These are phyloP conservation scores for Parasarocladium wereldwijsianum DNA, from an alignment of 2,329 filamentous ascomycete genomes.

Conservation along the genomic window DNA sequence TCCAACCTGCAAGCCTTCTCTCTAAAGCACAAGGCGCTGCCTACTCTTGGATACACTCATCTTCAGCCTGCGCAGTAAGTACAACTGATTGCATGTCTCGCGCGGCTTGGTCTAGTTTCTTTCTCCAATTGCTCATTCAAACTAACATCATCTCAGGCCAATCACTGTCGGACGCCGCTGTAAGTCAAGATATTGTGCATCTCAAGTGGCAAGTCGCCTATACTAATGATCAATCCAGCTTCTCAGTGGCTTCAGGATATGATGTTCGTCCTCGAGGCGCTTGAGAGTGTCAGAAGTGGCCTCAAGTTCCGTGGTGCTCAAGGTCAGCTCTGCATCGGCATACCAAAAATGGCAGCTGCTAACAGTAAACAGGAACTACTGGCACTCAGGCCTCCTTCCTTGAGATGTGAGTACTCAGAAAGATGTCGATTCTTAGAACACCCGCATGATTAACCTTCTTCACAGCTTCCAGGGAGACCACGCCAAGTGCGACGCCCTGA, in stretches of 20 bases:
- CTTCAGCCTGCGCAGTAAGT: conserved; percentile 43
- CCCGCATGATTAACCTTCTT: too few relatives aligned
- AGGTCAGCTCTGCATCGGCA: conserved; percentile 12
- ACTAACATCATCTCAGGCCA: conserved; percentile 43
- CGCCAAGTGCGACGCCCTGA: conserved; percentile 36
- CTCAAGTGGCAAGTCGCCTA: too few relatives aligned
- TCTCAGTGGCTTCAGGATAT: conserved; percentile 56
- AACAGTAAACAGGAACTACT: conserved; percentile 51
- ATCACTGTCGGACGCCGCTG: conserved; percentile 20
- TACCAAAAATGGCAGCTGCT: conserved; percentile 40
- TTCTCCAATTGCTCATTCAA: not conserved
- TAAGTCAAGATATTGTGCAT: conserved; percentile 2
- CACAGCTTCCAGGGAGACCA: conserved; percentile 30
- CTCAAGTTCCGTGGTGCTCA: conserved; percentile 62
- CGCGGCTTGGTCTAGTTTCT: too few relatives aligned
- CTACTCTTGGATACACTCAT: conserved; percentile 67
- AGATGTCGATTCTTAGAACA: too few relatives aligned
- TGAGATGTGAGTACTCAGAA: conserved; percentile 11
- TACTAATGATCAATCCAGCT: conserved; percentile 7
- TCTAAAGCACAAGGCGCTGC: conserved; percentile 52
- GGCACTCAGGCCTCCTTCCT: conserved; percentile 65
- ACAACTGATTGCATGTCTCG: conserved; percentile 6
- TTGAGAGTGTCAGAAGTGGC: conserved; percentile 53
- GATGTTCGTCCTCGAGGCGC: conserved; percentile 54
- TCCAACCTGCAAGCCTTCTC: conserved; percentile 61